Evolutionary conservation across 192 early-diverging fungal species (phyloP), one percentile per base, ranked within the genome.

Genomic region (Podila horticola): DNA sequence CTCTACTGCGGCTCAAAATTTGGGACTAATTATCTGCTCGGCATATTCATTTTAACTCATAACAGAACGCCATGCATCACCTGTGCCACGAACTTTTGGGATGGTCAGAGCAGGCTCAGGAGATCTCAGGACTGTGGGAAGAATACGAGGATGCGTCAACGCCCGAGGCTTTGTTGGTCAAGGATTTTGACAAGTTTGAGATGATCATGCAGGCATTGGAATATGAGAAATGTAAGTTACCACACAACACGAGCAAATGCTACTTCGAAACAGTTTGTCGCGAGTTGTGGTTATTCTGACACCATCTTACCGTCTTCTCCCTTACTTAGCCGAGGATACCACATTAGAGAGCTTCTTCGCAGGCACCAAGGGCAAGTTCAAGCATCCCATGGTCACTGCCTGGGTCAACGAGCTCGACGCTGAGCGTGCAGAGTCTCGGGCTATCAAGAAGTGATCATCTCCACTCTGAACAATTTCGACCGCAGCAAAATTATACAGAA

Each of bases 121-220:
- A 98, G 69, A 96, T 98, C 34, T 70, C 76, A 20, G 85, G 66
- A 5, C 68, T 98, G 52, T 98, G 96, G 96, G 64, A 79, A 30
- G 97, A 98, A 69, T 98, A 96, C 69, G 97, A 98, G 74, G 87
- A 91, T 10, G 88, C 84, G 9, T 58, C 62, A 22, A 95, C 95
- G 4, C 72, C 75, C 2, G 97, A 98, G 69, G 95, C 97, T 0
- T 74, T 89, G 15, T 71, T 96, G 31, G 94, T 96, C 48, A 95
- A 97, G 57, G 95, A 98, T 75, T 79, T 98, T 74, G 97, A 98
- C 84, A 98, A 98, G 82, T 98, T 96, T 90, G 97, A 98, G 83
- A 95, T 98, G 95, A 94, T 96, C 68, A 86, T 95, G 57, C 95
- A 97, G 83, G 96, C 95, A 5, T 71, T 93, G 33, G 96, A 97